Conservation (phyloP, 345 rosid genomes). For the Cardamine chenopodiifolia region DNA sequence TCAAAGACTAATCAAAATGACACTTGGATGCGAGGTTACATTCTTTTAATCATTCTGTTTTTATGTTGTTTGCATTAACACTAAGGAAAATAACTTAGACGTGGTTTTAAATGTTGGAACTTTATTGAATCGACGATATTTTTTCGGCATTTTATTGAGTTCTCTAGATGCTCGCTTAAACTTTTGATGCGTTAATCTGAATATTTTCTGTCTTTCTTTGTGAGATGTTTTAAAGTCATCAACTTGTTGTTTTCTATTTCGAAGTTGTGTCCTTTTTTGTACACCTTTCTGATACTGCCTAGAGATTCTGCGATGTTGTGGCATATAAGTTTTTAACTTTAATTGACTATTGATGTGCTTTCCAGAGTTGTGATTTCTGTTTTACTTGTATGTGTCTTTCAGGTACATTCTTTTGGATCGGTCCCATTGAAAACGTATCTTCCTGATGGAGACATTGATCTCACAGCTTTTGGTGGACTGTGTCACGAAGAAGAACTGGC, state of each 20-base stretch:
- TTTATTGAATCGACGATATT: neutral
- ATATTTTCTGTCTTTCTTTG: neutral
- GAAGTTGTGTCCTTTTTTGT: neutral
- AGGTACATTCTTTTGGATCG: constrained; percentile 92
- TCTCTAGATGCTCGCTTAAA: neutral
- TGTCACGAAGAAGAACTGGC: constrained; percentile 67
- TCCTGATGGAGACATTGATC: constrained; percentile 95
- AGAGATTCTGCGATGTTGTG: neutral
- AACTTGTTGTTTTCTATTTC: neutral
- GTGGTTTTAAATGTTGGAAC: neutral
- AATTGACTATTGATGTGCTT: neutral
- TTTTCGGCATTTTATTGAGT: constrained; percentile 1
- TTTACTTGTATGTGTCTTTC: constrained; percentile 26
- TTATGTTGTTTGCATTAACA: constrained; percentile 4
- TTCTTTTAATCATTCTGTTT: neutral
- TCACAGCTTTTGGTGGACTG: constrained; percentile 72
- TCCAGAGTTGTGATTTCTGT: too few relatives aligned
- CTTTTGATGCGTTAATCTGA: neutral
- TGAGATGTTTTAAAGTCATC: neutral
- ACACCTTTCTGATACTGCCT: neutral
- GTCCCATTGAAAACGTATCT: constrained; percentile 95
- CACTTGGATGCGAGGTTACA: constrained; percentile 64
- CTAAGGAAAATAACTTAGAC: neutral
- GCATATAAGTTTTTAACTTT: constrained; percentile 8
- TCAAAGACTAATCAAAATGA: constrained; percentile 52